Conservation (phyloP, 306 rosid genomes). For the Glycine tomentella region DNA sequence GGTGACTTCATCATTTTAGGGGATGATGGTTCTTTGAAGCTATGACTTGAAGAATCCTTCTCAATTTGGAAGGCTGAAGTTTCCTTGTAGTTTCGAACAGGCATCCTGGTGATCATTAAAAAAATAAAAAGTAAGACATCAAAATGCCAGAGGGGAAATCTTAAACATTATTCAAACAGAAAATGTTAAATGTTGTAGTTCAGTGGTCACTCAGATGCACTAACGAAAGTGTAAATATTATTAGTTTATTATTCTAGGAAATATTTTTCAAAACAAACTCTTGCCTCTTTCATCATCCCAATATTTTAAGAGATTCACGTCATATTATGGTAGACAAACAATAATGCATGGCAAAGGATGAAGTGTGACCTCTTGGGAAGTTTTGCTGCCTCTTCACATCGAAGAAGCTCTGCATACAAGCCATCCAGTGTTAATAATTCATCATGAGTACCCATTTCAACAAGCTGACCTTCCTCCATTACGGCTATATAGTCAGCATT, state of each 20-base stretch:
- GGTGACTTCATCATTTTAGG: slow-evolving; percentile 95
- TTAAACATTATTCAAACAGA: slow-evolving; percentile 17
- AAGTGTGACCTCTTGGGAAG: slow-evolving; percentile 88
- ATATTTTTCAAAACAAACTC: slow-evolving; percentile 14
- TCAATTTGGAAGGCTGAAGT: slow-evolving; percentile 89
- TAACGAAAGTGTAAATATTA: slow-evolving; percentile 22
- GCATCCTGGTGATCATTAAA: slow-evolving; percentile 74
- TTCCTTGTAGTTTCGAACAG: slow-evolving; percentile 89
- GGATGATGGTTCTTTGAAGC: slow-evolving; percentile 93
- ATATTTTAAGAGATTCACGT: slow-evolving; percentile 20
- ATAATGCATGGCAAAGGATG: slow-evolving; percentile 36
- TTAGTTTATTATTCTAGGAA: slow-evolving; percentile 20
- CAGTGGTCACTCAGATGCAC: slow-evolving; percentile 15
- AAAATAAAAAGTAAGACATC: background rate
- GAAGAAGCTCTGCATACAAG: slow-evolving; percentile 95
- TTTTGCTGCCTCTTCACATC: slow-evolving; percentile 96
- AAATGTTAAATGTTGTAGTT: slow-evolving; percentile 10
- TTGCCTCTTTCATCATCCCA: slow-evolving; percentile 7
- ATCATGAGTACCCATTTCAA: slow-evolving; percentile 99
- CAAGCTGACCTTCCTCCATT: slow-evolving; percentile 99
- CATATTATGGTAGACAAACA: slow-evolving; percentile 32
- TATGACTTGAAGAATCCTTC: slow-evolving; percentile 88
- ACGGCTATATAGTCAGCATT: slow-evolving; percentile 99
- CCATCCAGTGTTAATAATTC: slow-evolving; percentile 79
- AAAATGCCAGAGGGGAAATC: slow-evolving; percentile 11